A percentile compares a stretch with the other conserved stretches of the same genome.
Evolutionary conservation across 306 rosid species (phyloP).

Genomic region (Cicer judaicum): DNA sequence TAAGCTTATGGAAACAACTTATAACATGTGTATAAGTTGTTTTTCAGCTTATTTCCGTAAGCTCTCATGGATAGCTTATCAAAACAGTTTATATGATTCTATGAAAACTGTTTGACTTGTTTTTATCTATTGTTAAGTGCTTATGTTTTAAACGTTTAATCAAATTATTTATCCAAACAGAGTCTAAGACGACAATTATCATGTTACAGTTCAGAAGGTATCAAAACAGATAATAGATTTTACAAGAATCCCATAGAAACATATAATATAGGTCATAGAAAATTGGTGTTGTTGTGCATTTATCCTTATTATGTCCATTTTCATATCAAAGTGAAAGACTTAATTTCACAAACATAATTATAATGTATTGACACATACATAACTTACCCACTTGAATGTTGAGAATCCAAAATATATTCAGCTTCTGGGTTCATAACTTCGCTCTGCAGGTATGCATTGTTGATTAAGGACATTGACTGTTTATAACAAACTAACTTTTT

Average conservation of each 20-base stretch:
- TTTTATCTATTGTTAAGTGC: too few relatives aligned
- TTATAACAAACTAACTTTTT: slow-evolving; percentile 21
- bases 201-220: background rate
- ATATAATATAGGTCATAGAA: background rate
- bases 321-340: slow-evolving; percentile 21
- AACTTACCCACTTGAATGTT: slow-evolving; percentile 63
- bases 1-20: too few relatives aligned
- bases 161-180: too few relatives aligned
- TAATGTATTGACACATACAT: background rate
- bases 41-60: too few relatives aligned
- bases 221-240: background rate
- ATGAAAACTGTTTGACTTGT: too few relatives aligned
- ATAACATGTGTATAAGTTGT: too few relatives aligned
- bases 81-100: too few relatives aligned
- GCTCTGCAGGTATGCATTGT: slow-evolving; percentile 56
- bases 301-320: slow-evolving; percentile 22
- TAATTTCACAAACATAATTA: background rate
- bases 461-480: slow-evolving; percentile 15
- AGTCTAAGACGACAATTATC: too few relatives aligned
- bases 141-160: too few relatives aligned
- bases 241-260: background rate
- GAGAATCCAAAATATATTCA: slow-evolving; percentile 62
- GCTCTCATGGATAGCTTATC: too few relatives aligned
- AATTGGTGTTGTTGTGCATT: background rate
- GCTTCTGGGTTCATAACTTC: slow-evolving; percentile 71